Conservation (phyloP, 192 early-diverging fungal species). For the Spizellomyces punctatus region DNA sequence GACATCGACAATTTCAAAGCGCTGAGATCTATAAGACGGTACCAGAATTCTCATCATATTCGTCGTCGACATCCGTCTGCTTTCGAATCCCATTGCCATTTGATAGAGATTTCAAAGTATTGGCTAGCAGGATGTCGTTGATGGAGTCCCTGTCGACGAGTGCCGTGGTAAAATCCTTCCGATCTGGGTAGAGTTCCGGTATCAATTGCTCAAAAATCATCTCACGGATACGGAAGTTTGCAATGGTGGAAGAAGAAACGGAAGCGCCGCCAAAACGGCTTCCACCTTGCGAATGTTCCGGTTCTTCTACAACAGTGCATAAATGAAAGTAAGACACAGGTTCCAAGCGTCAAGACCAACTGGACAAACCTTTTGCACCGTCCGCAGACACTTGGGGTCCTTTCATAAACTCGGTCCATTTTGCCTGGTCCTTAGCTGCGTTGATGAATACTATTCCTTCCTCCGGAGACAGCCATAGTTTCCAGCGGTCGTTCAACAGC, state of each 20-base stretch:
- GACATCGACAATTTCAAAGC: background rate
- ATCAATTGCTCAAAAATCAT: slow-evolving; percentile 80
- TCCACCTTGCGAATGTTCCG: background rate
- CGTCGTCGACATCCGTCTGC: background rate
- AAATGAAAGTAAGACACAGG: background rate
- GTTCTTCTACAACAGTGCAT: background rate
- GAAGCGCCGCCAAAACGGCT: slow-evolving; percentile 1
- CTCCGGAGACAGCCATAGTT: slow-evolving; percentile 25
- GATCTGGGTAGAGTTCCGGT: slow-evolving; percentile 55
- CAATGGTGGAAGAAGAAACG: slow-evolving; percentile 32
- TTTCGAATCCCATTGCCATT: background rate
- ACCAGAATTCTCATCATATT: background rate
- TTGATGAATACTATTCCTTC: slow-evolving; percentile 32
- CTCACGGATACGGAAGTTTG: slow-evolving; percentile 68
- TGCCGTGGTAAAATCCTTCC: background rate
- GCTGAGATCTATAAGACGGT: background rate
- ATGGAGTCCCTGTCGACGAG: background rate
- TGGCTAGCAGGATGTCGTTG: background rate
- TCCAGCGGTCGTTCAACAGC: slow-evolving; percentile 21
- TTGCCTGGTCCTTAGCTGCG: slow-evolving; percentile 34
- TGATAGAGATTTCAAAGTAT: background rate
- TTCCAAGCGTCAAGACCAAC: background rate
- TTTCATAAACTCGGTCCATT: slow-evolving; percentile 48
- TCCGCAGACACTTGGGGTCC: slow-evolving; percentile 6
- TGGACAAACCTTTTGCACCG: background rate